phyloP scores from a whole-genome alignment of 768 basidiomycete species.

The Suillus fuscotomentosus region DNA sequence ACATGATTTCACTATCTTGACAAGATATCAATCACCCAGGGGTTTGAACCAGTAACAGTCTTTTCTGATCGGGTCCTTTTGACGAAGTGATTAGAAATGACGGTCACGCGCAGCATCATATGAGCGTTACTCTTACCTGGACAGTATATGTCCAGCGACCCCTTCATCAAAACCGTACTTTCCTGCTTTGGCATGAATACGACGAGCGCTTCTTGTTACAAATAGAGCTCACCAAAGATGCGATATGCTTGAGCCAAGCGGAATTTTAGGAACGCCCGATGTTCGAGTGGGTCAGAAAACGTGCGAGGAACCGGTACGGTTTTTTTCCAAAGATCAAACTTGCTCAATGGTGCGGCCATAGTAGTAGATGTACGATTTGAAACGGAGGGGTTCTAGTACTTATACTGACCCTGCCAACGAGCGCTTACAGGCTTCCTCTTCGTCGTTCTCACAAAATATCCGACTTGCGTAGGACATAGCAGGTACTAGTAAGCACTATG shows the following conservation, averaged over 20 bases:
- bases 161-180: slow-evolving; percentile 47
- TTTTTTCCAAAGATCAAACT: too few relatives aligned
- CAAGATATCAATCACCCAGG: slow-evolving; percentile 32
- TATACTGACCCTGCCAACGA: too few relatives aligned
- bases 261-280: slow-evolving; percentile 43
- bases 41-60: slow-evolving; percentile 51
- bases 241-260: slow-evolving; percentile 46
- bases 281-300: slow-evolving; percentile 34
- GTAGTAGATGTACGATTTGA: too few relatives aligned
- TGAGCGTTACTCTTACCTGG: slow-evolving; percentile 18
- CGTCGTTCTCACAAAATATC: too few relatives aligned
- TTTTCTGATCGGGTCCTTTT: slow-evolving; percentile 37
- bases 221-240: slow-evolving; percentile 37
- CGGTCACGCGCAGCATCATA: not conserved
- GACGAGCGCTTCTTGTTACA: not conserved
- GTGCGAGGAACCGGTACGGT: too few relatives aligned
- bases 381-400: too few relatives aligned
- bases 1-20: too few relatives aligned
- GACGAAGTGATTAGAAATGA: not conserved
- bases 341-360: too few relatives aligned
- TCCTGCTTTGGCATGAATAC: slow-evolving; percentile 15
- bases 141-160: slow-evolving; percentile 53
- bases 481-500: too few relatives aligned
- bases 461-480: too few relatives aligned
- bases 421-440: too few relatives aligned